Evolutionary conservation across 1,284 basidiomycete genomes (phyloP).

Genomic region (Pseudozyma sp.): DNA sequence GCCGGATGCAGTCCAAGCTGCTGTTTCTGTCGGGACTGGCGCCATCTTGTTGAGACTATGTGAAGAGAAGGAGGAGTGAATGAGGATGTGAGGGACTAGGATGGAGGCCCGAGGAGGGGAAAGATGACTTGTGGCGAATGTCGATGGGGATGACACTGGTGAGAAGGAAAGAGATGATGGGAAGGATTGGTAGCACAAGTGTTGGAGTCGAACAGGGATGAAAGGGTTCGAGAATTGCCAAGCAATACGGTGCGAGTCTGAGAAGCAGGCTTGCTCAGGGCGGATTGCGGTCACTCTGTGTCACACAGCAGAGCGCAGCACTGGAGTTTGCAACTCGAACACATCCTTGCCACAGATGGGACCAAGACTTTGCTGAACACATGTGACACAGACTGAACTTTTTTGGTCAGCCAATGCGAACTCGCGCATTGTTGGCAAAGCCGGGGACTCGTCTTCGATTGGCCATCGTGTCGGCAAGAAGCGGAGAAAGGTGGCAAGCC

Average conservation of each 20-base stretch:
- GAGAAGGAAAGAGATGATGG: not conserved
- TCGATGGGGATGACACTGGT: not conserved
- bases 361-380: no score
- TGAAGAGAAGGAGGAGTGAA: not conserved
- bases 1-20: conserved; percentile 10
- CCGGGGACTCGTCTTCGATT: conserved; percentile 10
- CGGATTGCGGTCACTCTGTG: no score
- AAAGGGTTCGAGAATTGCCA: not conserved
- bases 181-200: not conserved
- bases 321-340: no score
- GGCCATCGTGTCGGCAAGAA: conserved; percentile 18
- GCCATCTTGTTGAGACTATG: conserved; percentile 22
- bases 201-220: not conserved
- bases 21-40: conserved; percentile 36
- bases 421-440: conserved; percentile 2
- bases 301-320: no score
- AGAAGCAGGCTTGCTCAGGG: not conserved
- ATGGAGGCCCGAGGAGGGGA: not conserved
- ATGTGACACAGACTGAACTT: not conserved
- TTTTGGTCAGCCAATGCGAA: no score
- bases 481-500: conserved; percentile 22
- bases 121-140: not conserved
- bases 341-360: no score
- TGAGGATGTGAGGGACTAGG: not conserved
- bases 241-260: not conserved